phyloP scores from a whole-genome alignment of 169 alveolate genomes.

The Babesia caballi region DNA sequence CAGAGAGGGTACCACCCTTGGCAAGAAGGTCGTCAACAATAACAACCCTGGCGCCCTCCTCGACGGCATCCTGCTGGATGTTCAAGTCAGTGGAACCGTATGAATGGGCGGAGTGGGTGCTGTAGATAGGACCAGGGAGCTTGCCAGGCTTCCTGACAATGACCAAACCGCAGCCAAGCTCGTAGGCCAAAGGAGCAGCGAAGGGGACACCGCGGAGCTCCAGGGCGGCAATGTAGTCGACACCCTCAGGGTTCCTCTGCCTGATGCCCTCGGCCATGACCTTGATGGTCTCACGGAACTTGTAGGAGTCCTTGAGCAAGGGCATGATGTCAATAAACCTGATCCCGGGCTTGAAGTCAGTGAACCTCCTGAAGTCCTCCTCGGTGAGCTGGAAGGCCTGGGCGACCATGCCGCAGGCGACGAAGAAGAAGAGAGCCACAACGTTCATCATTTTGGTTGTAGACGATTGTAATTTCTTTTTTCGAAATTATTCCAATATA shows the following conservation, averaged over 20 bases:
- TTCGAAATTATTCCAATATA: no score
- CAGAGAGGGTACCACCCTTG: neutral
- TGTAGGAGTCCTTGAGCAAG: neutral
- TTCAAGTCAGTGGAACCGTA: neutral
- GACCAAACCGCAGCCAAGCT: neutral
- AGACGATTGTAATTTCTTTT: no score
- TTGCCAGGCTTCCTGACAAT: neutral
- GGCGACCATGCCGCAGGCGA: neutral
- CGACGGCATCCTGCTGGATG: neutral
- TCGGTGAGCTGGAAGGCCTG: neutral
- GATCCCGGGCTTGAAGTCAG: neutral
- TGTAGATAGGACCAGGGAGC: neutral
- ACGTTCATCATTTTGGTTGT: no score
- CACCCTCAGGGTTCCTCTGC: constrained; percentile 5
- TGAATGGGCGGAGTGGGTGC: neutral
- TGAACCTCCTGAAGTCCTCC: neutral
- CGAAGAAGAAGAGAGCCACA: neutral
- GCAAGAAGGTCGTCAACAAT: neutral
- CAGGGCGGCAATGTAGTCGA: neutral
- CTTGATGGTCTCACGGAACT: neutral
- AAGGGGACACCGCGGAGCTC: constrained; percentile 11
- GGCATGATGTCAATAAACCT: constrained; percentile 6
- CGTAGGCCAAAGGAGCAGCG: neutral
- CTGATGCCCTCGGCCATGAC: neutral
- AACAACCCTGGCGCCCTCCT: neutral